Percentiles rank a stretch among this genome's conserved stretches.
Conservation (phyloP, 2,329 filamentous ascomycete species). For the Sphaerulina musiva region DNA sequence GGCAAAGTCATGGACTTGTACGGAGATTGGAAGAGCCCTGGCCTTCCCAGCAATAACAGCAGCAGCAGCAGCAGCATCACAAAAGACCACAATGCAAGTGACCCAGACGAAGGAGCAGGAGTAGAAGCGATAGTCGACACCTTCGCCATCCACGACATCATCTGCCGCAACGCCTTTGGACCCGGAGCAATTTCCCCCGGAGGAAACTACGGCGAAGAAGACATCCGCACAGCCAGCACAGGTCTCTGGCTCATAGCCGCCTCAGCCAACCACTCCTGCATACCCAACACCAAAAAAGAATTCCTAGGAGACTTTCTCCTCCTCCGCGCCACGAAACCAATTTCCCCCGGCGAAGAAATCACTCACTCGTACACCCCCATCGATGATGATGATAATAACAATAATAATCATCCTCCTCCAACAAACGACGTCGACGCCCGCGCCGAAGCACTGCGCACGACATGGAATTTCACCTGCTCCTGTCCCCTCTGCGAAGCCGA, state of each 20-base stretch:
- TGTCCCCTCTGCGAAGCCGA: conserved; percentile 20
- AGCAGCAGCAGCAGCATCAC: neutral
- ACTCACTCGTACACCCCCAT: conserved; percentile 20
- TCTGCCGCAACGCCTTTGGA: conserved; percentile 38
- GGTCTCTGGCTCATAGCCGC: conserved; percentile 48
- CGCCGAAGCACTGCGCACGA: conserved; percentile 11
- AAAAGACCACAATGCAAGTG: conserved; percentile 7
- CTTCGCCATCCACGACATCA: conserved; percentile 37
- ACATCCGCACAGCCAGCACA: conserved; percentile 20
- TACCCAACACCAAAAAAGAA: conserved; percentile 41
- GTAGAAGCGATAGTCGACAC: conserved; percentile 35
- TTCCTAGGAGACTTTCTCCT: conserved; percentile 53
- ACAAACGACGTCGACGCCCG: conserved; percentile 10
- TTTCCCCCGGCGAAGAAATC: conserved; percentile 45
- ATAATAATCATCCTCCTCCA: too few species aligned
- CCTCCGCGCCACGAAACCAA: conserved; percentile 42
- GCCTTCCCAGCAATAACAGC: neutral
- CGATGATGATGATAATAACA: conserved; percentile 13
- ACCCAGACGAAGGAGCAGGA: conserved; percentile 29
- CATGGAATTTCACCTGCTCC: conserved; percentile 20
- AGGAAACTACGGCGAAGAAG: conserved; percentile 3
- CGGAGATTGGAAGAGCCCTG: conserved; percentile 14
- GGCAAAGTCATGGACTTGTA: conserved; percentile 16
- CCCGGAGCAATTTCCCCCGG: conserved; percentile 16
- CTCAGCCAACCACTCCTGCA: conserved; percentile 50